Evolutionary conservation across 1,284 basidiomycete species (phyloP), one percentile per base, ranked within the genome.

Genomic region (Tetrapyrgos nigripes): DNA sequence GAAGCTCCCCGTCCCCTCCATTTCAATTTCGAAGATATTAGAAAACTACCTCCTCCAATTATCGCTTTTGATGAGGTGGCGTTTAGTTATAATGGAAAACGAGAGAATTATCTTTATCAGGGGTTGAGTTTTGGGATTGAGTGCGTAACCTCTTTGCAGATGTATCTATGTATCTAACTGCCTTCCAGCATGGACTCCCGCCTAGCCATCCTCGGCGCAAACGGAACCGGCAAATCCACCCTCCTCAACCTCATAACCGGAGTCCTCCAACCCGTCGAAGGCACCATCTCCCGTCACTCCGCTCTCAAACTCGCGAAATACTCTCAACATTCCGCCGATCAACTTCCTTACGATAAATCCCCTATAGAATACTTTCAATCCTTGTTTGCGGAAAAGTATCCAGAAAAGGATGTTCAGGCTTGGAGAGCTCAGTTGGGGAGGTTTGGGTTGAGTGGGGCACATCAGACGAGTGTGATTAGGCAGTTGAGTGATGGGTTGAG

Each of bases 321-420:
- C 84, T 96, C 93, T 37, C 97, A 99, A 81, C 97, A 99, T 81
- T 96, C 93, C 55, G 96, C 97, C 27, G 97, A 99, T 77, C 97
- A 99, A 76, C 86, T 99, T 31, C 97, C 97, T 21, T 98, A 97
- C 78, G 91, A 97, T 68, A 88, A 89, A 77, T 83, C 87, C 46
- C 95, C 97, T 17, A 91, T 99, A 57, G 59, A 99, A 77, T 95
- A 98, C 81, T 92, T 99, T 79, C 94, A 97, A 77, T 72, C 75
- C 24, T 75, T 91, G 50, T 98, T 95, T 78, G 68, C 77, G 51
- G 78, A 88, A 65, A 97, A 96, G 77, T 97, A 88, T 80, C 97
- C 97, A 1, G 96, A 98, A 66, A 98, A 97, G 82, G 97, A 99
- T 68, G 69, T 88, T 24, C 79, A 95, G 85, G 96, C 92, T 71